Base-by-base conservation (phyloP, 2,329 filamentous ascomycete species). In the Trichophaea hybrida region DNA sequence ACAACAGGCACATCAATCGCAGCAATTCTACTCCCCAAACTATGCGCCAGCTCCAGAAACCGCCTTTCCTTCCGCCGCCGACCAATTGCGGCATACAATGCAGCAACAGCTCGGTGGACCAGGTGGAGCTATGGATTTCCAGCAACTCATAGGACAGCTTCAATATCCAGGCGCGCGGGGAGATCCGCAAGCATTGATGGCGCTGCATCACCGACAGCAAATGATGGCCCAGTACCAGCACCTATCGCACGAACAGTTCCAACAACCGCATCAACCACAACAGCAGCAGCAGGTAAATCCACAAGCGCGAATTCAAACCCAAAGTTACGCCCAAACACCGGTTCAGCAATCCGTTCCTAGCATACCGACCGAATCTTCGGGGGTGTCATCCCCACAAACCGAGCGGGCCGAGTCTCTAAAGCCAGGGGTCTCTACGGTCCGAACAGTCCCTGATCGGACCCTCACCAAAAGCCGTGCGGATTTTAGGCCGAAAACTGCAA, bases 401-500 rank as follows among this genome's bases (percentile, higher is more conserved):
- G 46, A 64, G 55, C 31, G 61, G 58, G 35, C 40, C 54, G 12
- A 63, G 50, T 60, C 62, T 5, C n/a, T 51, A 7, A 64, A 57
- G 13, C 57, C 58, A 2, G 15, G 55, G 31, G 55, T 60, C 2
- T 57, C 64, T 12, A 61, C 63, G 7, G 57, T 66, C 33, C 61
- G 64, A 35, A 65, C 63, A 34, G 64, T 65, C 13, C 64, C 64
- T 8, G 64, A 66, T 33, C 63, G 64, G 33, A 64, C 64, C 4
- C 52, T 65, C 7, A 63, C 59, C 37, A 66, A 65, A 60, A 59
- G 60, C 32, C 60, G 64, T n/a, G 59, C 78, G 70, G 80, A 83
- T 67, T 80, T 85, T 61, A 80, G 79, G 44, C 85, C 88, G 10
- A 88, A 83, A 68, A 86, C 88, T 6, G 94, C 91, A 13, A 90